Evolutionary conservation across 2,329 filamentous ascomycete species (phyloP), one percentile per base, ranked within the genome.

Genomic region (Beauveria varroae): DNA sequence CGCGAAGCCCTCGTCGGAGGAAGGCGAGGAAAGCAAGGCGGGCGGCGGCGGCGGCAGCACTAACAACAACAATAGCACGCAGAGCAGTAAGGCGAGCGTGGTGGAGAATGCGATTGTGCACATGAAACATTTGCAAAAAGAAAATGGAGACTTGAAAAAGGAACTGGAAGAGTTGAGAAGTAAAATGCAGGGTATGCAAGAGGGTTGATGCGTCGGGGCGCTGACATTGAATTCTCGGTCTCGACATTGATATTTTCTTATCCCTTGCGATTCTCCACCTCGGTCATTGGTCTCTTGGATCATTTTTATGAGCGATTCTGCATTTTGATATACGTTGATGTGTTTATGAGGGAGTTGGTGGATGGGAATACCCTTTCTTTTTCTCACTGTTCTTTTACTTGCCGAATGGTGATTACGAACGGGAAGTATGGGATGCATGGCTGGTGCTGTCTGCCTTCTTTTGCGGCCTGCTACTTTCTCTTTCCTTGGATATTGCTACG

Each of bases 81-180:
- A 89, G 37, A 92, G 88, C 69, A 97, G 92, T 75, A 99, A 98
- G 73, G 95, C 95, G 1, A 96, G 90, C 67, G 97, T 96, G 1
- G 95, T 99, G n/a, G 95, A 99, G 75, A 87, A 90, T 75, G 95
- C 95, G 1, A 98, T 98, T 68, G 88, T 93, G 62, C 97, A 98
- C 71, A 97, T 99, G 76, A 93, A 91, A 74, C 83, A 87, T 63
- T 75, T 99, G 64, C 87, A 96, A 74, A 78, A 84, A 67, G 89
- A 96, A 70, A 83, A 92, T 16, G 81, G 82, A 26, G 81, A 82
- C 61, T 84, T 88, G 18, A 89, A 90, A 70, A 82, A 81, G 67
- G 86, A 84, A 71, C 69, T 90, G 56, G 69, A 68, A 53, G 57
- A 62, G 34, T 61, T 76, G 28, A 75, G 68, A 63, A 67, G 64